Conservation (phyloP, 805 yeast species). For the Blastobotrys mokoenaii region DNA sequence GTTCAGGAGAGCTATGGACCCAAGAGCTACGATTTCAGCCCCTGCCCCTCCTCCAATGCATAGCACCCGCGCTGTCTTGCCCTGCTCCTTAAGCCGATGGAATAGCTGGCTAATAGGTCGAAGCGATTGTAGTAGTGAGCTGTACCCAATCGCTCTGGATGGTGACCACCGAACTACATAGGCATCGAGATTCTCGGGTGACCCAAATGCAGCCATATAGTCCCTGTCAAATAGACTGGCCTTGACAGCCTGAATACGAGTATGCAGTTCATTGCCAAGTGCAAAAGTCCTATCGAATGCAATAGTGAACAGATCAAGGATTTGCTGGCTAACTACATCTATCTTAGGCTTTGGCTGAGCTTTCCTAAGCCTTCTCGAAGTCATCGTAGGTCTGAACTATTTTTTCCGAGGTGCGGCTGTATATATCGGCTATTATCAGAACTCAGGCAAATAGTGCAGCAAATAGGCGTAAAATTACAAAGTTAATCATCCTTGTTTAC, state of each 20-base stretch:
- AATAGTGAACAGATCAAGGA: conserved; percentile 22
- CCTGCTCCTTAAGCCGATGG: conserved; percentile 2
- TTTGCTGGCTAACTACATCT: conserved; percentile 7
- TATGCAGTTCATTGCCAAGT: conserved; percentile 24
- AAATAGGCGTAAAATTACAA: too few species aligned
- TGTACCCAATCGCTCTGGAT: conserved; percentile 65
- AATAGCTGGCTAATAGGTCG: conserved; percentile 34
- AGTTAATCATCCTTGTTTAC: neutral
- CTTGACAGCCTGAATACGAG: conserved; percentile 60
- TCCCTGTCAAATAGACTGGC: conserved; percentile 61
- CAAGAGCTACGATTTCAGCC: conserved; percentile 62
- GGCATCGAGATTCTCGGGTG: conserved; percentile 57
- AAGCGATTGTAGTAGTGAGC: conserved; percentile 53
- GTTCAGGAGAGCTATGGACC: conserved; percentile 41
- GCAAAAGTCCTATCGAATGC: conserved; percentile 20
- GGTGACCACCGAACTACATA: conserved; percentile 85
- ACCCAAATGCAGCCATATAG: conserved; percentile 59
- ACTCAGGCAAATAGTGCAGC: too few species aligned
- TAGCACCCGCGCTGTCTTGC: conserved; percentile 30
- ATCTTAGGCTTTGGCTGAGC: too few species aligned
- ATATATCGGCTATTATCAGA: too few species aligned
- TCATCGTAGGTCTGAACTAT: too few species aligned
- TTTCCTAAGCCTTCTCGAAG: too few species aligned
- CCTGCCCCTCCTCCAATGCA: conserved; percentile 90
- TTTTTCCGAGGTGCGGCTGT: neutral